These are phyloP conservation scores for Aspergillus cristatus DNA, from an alignment of 495 filamentous ascomycete species.

Conservation along the genomic window DNA sequence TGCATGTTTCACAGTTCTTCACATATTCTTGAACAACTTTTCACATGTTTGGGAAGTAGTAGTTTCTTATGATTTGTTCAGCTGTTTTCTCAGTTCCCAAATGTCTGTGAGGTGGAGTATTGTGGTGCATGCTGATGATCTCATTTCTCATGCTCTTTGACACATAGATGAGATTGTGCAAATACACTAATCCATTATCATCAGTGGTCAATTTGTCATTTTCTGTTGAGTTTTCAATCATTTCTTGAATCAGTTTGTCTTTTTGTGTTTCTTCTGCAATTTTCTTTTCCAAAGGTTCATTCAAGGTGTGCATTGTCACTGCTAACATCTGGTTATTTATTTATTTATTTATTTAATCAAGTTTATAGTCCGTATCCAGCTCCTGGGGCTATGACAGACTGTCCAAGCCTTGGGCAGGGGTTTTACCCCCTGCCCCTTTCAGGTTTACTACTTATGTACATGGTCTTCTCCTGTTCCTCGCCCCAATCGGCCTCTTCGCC, in stretches of 20 bases:
- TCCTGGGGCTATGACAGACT: slow-evolving; percentile 4
- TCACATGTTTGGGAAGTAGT: slow-evolving; percentile 1
- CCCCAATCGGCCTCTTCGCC: too few species aligned
- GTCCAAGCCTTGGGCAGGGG: too few species aligned
- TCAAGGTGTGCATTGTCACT: neutral
- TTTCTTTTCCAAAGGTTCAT: neutral
- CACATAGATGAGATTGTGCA: slow-evolving; percentile 7
- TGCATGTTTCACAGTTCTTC: slow-evolving; percentile 2
- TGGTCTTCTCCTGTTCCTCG: too few species aligned
- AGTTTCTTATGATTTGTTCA: slow-evolving; percentile 5
- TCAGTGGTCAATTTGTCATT: neutral
- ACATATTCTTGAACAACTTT: slow-evolving; percentile 7
- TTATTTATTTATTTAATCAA: slow-evolving; percentile 3
- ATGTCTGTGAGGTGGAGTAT: neutral
- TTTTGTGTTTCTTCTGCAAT: slow-evolving; percentile 1
- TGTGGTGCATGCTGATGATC: slow-evolving; percentile 4
- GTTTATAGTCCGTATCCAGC: slow-evolving; percentile 4
- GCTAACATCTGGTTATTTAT: slow-evolving; percentile 1
- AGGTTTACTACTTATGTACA: too few species aligned
- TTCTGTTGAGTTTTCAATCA: neutral
- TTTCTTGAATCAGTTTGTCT: neutral
- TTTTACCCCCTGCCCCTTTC: too few species aligned
- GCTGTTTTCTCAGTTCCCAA: slow-evolving; percentile 4
- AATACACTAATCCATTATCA: slow-evolving; percentile 4
- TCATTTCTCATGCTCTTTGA: neutral